phyloP scores from a whole-genome alignment of 805 yeast genomes.

The Pachysolen tannophilus region DNA sequence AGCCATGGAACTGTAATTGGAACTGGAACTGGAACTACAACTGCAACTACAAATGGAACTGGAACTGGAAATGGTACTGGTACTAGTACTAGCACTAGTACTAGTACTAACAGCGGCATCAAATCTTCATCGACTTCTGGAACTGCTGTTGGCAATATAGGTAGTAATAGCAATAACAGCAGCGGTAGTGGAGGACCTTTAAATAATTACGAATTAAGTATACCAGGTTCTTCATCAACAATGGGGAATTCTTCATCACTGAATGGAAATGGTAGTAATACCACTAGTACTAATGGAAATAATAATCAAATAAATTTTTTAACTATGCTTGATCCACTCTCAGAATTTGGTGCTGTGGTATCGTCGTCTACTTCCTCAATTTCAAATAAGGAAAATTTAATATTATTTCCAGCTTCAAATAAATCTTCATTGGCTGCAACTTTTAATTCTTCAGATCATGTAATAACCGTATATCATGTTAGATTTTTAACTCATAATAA shows the following conservation, averaged over 20 bases:
- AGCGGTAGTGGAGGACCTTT: neutral
- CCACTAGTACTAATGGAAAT: conserved; percentile 11
- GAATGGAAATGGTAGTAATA: too few species aligned
- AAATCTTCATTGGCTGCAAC: conserved; percentile 47
- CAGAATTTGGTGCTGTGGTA: conserved; percentile 63
- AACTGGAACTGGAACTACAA: neutral
- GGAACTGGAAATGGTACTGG: too few species aligned
- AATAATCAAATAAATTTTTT: conserved; percentile 34
- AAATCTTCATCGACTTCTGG: conserved; percentile 2
- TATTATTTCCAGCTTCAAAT: conserved; percentile 42
- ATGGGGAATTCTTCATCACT: conserved; percentile 3
- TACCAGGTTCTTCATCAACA: conserved; percentile 3
- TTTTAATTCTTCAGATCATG: conserved; percentile 35
- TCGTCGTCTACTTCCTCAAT: conserved; percentile 65
- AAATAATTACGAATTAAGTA: too few species aligned
- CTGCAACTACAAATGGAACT: too few species aligned
- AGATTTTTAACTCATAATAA: conserved; percentile 27
- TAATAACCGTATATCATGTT: conserved; percentile 47
- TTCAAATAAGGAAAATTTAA: conserved; percentile 46
- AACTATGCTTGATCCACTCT: conserved; percentile 66
- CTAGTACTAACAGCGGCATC: too few species aligned
- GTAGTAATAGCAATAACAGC: neutral
- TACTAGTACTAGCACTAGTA: too few species aligned
- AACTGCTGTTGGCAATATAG: conserved; percentile 3
- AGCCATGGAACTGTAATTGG: neutral